Conservation (phyloP, 2,329 filamentous ascomycete genomes). For the Cercospora beticola region DNA sequence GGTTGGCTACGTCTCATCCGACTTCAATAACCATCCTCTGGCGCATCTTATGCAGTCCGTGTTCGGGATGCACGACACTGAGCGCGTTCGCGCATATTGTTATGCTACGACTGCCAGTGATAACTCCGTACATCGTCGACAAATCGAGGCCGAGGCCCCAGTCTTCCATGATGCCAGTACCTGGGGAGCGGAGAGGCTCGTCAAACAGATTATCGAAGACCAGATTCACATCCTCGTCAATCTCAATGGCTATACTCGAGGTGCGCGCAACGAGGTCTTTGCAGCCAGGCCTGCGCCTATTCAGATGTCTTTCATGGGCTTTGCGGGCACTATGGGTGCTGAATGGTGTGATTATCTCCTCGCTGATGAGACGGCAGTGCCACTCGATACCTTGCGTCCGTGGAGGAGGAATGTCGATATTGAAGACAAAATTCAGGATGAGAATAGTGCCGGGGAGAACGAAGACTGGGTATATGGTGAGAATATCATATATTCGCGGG, state of each 20-base stretch:
- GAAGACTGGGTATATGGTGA: slow-evolving; percentile 94
- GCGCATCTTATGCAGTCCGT: slow-evolving; percentile 99
- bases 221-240: slow-evolving; percentile 94
- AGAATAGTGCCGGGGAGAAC: slow-evolving; percentile 60
- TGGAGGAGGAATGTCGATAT: slow-evolving; percentile 73
- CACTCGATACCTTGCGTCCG: slow-evolving; percentile 74
- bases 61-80: slow-evolving; percentile 81
- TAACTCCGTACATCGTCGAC: slow-evolving; percentile 79
- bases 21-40: slow-evolving; percentile 97
- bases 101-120: slow-evolving; percentile 95
- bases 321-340: slow-evolving; percentile 89
- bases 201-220: slow-evolving; percentile 82
- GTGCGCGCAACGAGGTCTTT: slow-evolving; percentile 96
- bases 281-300: slow-evolving; percentile 91
- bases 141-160: slow-evolving; percentile 90
- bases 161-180: slow-evolving; percentile 84
- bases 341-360: slow-evolving; percentile 99
- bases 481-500: slow-evolving; percentile 90
- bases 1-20: slow-evolving; percentile 93
- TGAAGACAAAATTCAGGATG: slow-evolving; percentile 63
- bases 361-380: slow-evolving; percentile 84
- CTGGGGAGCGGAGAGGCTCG: slow-evolving; percentile 81
- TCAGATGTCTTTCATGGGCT: slow-evolving; percentile 99
- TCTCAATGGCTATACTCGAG: slow-evolving; percentile 95
- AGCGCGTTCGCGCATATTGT: slow-evolving; percentile 79